phyloP scores from a whole-genome alignment of 768 basidiomycete species.

The Pleurotus giganteus region DNA sequence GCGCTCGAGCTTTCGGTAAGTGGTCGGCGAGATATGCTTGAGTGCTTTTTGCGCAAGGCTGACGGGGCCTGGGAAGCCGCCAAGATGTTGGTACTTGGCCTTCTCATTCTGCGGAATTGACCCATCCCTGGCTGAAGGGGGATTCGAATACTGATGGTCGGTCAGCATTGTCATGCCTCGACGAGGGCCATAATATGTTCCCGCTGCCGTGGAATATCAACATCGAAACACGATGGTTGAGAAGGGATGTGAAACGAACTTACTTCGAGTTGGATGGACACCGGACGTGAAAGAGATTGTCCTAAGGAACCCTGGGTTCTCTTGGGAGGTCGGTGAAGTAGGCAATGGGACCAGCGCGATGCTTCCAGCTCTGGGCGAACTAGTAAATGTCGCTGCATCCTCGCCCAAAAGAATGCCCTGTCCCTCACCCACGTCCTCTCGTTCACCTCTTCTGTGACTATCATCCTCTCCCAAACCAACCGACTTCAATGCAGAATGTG shows the following conservation, averaged over 20 bases:
- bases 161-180: constrained; percentile 32
- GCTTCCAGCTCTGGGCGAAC: constrained; percentile 29
- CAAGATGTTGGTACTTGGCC: constrained; percentile 37
- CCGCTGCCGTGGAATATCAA: constrained; percentile 11
- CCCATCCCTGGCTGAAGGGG: constrained; percentile 9
- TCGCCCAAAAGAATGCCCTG: constrained; percentile 16
- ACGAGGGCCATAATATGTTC: constrained; percentile 23
- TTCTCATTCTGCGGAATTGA: not conserved
- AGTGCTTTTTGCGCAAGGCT: constrained; percentile 36
- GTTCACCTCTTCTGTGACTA: constrained; percentile 6
- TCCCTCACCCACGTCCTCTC: not conserved
- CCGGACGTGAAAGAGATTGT: constrained; percentile 12
- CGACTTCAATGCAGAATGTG: not conserved
- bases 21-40: constrained; percentile 38
- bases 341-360: constrained; percentile 20
- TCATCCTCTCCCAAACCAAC: constrained; percentile 1
- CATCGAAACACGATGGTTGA: not conserved
- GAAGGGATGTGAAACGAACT: not conserved
- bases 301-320: not conserved
- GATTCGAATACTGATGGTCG: constrained; percentile 9
- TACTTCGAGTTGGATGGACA: constrained; percentile 12
- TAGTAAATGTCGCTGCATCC: constrained; percentile 28
- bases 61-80: constrained; percentile 48
- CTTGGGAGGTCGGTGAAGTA: not conserved
- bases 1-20: constrained; percentile 41